Base-by-base conservation (phyloP, 1,284 basidiomycete species). In the Ustilago cynodontis region DNA sequence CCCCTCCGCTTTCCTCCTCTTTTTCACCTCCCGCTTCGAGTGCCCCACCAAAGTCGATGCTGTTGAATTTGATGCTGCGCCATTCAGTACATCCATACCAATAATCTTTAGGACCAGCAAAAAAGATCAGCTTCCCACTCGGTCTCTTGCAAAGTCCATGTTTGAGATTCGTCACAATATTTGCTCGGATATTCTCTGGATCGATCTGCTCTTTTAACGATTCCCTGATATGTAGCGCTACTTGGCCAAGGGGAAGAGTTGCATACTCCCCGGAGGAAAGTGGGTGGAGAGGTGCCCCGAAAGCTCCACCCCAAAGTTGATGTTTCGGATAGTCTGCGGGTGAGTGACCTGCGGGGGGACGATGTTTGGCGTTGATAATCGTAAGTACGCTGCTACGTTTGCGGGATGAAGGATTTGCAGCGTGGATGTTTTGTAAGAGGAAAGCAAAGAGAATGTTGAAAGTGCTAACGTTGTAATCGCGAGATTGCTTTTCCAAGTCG, bases 371-470 rank as follows among this genome's bases (percentile, higher is more conserved):
- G n/a, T 71, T 71, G 50, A 71, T 43, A 16, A 71, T 50, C 20
- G 62, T 53, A 2, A 71, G 20, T 16, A 65, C 68, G 20, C 29
- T 47, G 35, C 58, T 61, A 13, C 33, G 24, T 5, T 57, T 56
- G 28, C 33, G 13, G 3, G 37, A 57, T 1, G 56, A 60, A 2
- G 53, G 20, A 11, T 47, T 37, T 7, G 68, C 41, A 6, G 68
- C 68, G 16, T 71, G 68, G 41, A 71, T 56, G 47, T 65, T 65
- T 18, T 65, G 62, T 26, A 71, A 20, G 14, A 71, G 43, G 53
- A 57, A 71, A 6, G 68, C 68, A 9, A 65, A 65, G 20, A 71
- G 62, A 24, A 71, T 54, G 60, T 71, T 71, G 62, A 71, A 71
- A 4, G 62, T 71, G 47, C 39, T 49, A 7, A 71, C 50, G 8